phyloP scores from a whole-genome alignment of 2,329 filamentous ascomycete genomes.

The Neopestalotiopsis sp. region DNA sequence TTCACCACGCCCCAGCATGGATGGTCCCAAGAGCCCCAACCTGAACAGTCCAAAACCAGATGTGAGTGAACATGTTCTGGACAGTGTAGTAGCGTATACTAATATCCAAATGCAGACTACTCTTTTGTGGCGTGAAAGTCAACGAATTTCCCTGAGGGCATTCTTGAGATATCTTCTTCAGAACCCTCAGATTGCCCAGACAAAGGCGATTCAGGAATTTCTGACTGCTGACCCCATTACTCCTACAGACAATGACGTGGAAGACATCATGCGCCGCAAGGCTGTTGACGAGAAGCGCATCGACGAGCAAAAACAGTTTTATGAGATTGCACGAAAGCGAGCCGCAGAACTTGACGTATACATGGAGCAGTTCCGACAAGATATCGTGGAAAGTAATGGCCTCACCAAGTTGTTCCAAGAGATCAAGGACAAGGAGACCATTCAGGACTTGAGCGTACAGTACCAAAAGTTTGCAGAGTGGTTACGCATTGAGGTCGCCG shows the following conservation, averaged over 20 bases:
- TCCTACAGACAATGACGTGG: constrained; percentile 80
- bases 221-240: constrained; percentile 75
- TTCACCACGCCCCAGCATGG: constrained; percentile 49
- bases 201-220: constrained; percentile 85
- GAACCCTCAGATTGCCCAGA: constrained; percentile 82
- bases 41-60: constrained; percentile 36
- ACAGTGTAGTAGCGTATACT: constrained; percentile 4
- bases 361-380: constrained; percentile 87
- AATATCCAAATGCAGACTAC: constrained; percentile 50
- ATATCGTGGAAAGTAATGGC: constrained; percentile 76
- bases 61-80: constrained; percentile 24
- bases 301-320: constrained; percentile 92
- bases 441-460: constrained; percentile 88
- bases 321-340: constrained; percentile 89
- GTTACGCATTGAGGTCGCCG: constrained; percentile 95
- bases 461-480: constrained; percentile 99
- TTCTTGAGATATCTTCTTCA: constrained; percentile 87
- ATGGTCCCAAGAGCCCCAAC: constrained; percentile 43
- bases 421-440: constrained; percentile 87
- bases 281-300: constrained; percentile 85
- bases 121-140: constrained; percentile 81
- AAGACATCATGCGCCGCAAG: constrained; percentile 81
- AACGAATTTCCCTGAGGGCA: constrained; percentile 88
- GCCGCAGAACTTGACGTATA: constrained; percentile 95
- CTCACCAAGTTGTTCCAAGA: constrained; percentile 92